Evolutionary conservation across 1,284 basidiomycete genomes (phyloP), one percentile per base, ranked within the genome.

Genomic region (Cryptococcus sp.): DNA sequence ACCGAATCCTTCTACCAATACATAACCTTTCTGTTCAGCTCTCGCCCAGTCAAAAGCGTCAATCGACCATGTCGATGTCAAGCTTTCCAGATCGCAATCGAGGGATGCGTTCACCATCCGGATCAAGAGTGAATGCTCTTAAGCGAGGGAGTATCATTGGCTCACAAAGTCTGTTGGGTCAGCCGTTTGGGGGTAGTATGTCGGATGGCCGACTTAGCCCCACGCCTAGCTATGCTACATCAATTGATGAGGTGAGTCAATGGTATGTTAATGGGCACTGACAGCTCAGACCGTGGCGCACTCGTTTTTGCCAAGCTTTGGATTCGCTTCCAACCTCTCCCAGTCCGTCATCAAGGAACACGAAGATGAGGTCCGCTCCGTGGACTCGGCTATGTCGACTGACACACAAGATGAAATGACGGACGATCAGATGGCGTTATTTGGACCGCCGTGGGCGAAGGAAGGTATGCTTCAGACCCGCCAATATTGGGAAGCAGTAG

Each of bases 391-490:
- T 62, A 79, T 81, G 18, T 85, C 84, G 1, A 83, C 81, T 24
- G 54, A 46, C 4, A 62, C 59, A 10, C 49, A 66, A n/a, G 75
- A 72, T 23, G 72, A 75, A 4, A 87, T 94, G 54, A 84, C 85
- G 4, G 93, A 98, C 67, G 92, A 97, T 68, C 91, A 97, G 74
- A 80, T 98, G 11, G 93, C 94, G 1, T 78, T 98, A 32, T 82
- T 96, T 11, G 94, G 94, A 22, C 85, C 94, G 2, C 94, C 94
- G 0, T 98, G 94, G 94, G 94, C 94, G 0, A 98, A 98, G 73
- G 94, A 98, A 73, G 94, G 94, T 14, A 87, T 93, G 78, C 81
- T 98, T 3, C 87, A 85, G 60, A 85, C 92, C 32, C 98, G 97
- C 70, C 87, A 92, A 59, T 96, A 94, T 71, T 93, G 88, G 85